These are phyloP conservation scores for Microcos paniculata DNA, from an alignment of 345 rosid species.

Conservation along the genomic window DNA sequence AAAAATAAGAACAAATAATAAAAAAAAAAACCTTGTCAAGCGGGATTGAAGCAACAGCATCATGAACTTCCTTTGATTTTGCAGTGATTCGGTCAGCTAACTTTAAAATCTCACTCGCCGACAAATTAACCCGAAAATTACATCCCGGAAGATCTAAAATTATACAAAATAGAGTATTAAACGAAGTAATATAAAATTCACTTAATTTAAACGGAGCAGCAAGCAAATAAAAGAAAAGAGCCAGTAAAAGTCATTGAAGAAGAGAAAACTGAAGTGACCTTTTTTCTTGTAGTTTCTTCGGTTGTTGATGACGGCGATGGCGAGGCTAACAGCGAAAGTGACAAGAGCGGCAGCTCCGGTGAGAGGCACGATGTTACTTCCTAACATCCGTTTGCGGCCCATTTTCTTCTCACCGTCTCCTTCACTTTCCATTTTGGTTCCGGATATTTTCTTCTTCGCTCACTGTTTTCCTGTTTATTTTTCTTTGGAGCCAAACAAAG, in stretches of 20 bases:
- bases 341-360: slow-evolving; percentile 76
- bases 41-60: slow-evolving; percentile 72
- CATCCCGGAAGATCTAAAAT: slow-evolving; percentile 71
- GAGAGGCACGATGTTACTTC: slow-evolving; percentile 47
- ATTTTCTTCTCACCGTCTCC: slow-evolving; percentile 33
- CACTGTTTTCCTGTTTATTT: not conserved
- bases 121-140: slow-evolving; percentile 56
- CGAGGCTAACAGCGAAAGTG: slow-evolving; percentile 64
- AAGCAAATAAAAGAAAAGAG: not conserved
- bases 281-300: slow-evolving; percentile 53
- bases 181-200: not conserved
- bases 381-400: slow-evolving; percentile 35
- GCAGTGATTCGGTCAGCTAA: slow-evolving; percentile 60
- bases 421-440: slow-evolving; percentile 39
- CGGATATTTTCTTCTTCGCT: slow-evolving; percentile 7
- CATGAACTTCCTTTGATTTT: slow-evolving; percentile 70
- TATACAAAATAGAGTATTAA: not conserved
- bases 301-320: slow-evolving; percentile 60
- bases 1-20: too few relatives aligned
- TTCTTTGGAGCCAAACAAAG: slow-evolving; percentile 27
- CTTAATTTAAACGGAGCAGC: not conserved
- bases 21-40: slow-evolving; percentile 66
- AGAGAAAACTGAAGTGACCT: slow-evolving; percentile 34
- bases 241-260: not conserved
- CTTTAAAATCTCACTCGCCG: slow-evolving; percentile 69